Evolutionary conservation across 169 alveolate species (phyloP), one percentile per base, ranked within the genome.

Genomic region (Plasmodium knowlesi): DNA sequence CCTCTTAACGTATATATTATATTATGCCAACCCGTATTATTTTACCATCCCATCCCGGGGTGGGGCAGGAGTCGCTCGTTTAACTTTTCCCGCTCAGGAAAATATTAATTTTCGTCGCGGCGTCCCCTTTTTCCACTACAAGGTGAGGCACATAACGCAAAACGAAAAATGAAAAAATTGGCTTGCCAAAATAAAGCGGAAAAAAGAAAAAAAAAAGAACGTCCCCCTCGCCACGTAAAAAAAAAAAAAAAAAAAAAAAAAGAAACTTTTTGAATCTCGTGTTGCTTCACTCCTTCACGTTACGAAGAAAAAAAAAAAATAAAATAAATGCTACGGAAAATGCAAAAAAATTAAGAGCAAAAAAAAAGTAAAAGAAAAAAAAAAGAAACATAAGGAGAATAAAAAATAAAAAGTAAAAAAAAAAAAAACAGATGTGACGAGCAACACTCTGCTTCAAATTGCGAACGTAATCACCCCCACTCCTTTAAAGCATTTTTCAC

Each of bases 121-220:
- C 41, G 30, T 67, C 76, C 76, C 39, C 37, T 67, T 67, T 67
- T 67, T 67, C 37, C 76, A 67, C 76, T 67, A 28, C 76, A 16
- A 67, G 16, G 76, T 67, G 14, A 67, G 76, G 76, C 41, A 19
- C 10, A 67, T 5, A 12, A 12, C 54, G 57, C 19, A 46, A 46
- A 25, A 10, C n/a, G 76, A 67, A 67, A 67, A 67, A 67, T 1
- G 76, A 25, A 14, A 67, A 22, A 25, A 25, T 67, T 67, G 76
- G 76, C 76, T 67, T 67, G 76, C 76, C 37, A 67, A 67, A 67
- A 67, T 28, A 67, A 61, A 67, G 76, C 41, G 76, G 76, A 67
- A 67, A 50, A 50, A 50, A 50, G 5, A 5, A 39, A 39, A n/a
- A 46, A 46, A 46, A 46, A 50, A 39, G 6, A 39, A 39, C 46